A percentile compares a stretch with the other conserved stretches of the same genome.
phyloP scores from a whole-genome alignment of 2,329 filamentous ascomycete genomes.

The Venturia pyrina region DNA sequence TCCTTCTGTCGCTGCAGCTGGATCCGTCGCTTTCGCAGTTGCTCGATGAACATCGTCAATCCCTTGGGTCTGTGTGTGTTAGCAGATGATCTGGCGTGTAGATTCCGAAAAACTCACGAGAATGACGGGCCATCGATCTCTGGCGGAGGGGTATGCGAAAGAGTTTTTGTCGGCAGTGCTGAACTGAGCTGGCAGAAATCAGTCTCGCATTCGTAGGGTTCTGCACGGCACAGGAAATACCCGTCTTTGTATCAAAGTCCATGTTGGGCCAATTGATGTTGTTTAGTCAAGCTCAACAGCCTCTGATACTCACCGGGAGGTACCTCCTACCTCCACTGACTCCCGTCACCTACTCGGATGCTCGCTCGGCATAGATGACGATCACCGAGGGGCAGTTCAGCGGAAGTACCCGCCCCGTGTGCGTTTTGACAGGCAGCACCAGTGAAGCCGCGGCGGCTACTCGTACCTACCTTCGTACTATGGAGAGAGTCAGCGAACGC shows the following conservation, averaged over 20 bases:
- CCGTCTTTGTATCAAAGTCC: slow-evolving; percentile 65
- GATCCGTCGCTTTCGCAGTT: slow-evolving; percentile 47
- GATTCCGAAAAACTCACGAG: slow-evolving; percentile 45
- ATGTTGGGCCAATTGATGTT: slow-evolving; percentile 32
- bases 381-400: not conserved
- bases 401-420: not conserved
- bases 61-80: slow-evolving; percentile 58
- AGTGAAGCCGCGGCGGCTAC: too few species aligned
- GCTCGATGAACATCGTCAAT: slow-evolving; percentile 91
- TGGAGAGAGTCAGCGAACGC: too few species aligned
- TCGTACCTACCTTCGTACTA: too few species aligned
- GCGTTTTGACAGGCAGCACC: not conserved
- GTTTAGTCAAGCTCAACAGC: not conserved
- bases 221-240: slow-evolving; percentile 33
- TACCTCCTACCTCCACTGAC: too few species aligned
- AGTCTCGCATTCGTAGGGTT: slow-evolving; percentile 4
- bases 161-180: slow-evolving; percentile 73
- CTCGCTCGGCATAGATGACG: not conserved
- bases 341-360: too few species aligned
- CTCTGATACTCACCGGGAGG: not conserved
- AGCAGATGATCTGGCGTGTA: not conserved
- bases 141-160: slow-evolving; percentile 77
- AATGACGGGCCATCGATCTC: slow-evolving; percentile 88
- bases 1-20: slow-evolving; percentile 64
- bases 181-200: slow-evolving; percentile 53